phyloP scores from a whole-genome alignment of 1,139 yeast species.

The Kodamaea alishanica region DNA sequence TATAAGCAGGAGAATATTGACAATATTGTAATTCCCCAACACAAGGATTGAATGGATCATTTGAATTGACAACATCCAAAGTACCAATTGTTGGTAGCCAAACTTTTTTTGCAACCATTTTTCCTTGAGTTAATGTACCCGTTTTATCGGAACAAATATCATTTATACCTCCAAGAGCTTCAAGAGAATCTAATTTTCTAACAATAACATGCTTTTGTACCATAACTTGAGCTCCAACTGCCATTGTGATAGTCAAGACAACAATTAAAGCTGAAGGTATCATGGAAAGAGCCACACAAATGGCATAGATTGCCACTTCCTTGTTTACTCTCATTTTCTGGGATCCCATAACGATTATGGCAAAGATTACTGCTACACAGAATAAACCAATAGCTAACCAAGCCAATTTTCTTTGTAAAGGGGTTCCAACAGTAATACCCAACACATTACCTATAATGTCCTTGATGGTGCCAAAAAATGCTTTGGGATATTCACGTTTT shows the following conservation, averaged over 20 bases:
- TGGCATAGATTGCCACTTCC: slow-evolving; percentile 41
- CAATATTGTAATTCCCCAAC: slow-evolving; percentile 27
- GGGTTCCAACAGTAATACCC: slow-evolving; percentile 40
- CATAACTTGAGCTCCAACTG: slow-evolving; percentile 50
- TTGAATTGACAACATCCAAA: slow-evolving; percentile 27
- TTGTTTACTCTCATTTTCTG: slow-evolving; percentile 35
- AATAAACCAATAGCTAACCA: slow-evolving; percentile 42
- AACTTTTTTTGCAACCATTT: slow-evolving; percentile 42
- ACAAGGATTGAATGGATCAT: slow-evolving; percentile 43
- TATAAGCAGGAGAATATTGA: slow-evolving; percentile 22
- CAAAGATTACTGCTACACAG: slow-evolving; percentile 37
- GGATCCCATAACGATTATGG: slow-evolving; percentile 38
- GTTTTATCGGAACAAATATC: slow-evolving; percentile 54
- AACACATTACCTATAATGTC: slow-evolving; percentile 30
- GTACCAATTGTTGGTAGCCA: slow-evolving; percentile 38
- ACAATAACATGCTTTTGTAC: slow-evolving; percentile 43
- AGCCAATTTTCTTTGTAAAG: slow-evolving; percentile 44
- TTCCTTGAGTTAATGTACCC: slow-evolving; percentile 51
- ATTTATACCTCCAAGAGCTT: slow-evolving; percentile 50
- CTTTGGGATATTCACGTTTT: slow-evolving; percentile 47
- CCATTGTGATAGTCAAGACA: slow-evolving; percentile 50
- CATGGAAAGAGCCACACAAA: slow-evolving; percentile 48
- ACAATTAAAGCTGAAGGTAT: slow-evolving; percentile 56
- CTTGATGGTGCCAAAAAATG: slow-evolving; percentile 42
- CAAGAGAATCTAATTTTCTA: slow-evolving; percentile 43